Evolutionary conservation across 768 basidiomycete genomes (phyloP), one percentile per base, ranked within the genome.

Genomic region (Rhodotorula babjevae): DNA sequence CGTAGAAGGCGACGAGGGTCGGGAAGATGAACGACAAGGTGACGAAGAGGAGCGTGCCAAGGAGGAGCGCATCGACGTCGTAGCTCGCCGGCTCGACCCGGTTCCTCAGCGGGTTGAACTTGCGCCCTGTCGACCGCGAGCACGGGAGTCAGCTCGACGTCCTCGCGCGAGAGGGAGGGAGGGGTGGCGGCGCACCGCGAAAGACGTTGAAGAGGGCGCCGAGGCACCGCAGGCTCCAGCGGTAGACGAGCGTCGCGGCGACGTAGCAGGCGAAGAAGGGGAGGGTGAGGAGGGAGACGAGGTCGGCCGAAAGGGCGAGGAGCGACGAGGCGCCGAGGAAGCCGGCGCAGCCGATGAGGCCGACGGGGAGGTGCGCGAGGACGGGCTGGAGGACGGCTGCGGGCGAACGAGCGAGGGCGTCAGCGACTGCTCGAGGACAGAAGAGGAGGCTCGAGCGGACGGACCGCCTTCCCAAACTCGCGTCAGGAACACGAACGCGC

Each of bases 41-140:
- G 0, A 91, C 90, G 83, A 93, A 91, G 63, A 94, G 82, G 66
- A 92, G 88, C 0, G 96, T 94, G 10, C 95, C 95, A 49, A 97
- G 89, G n/a, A 98, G 84, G 4, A 98, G 85, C 79, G 97, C 93
- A 80, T 98, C 95, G 40, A 93, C 84, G 65, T 93, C 91, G 77
- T 96, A 98, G 67, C 89, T 86, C 87, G 91, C 93, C 0, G 89
- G 86, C 78, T 98, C 96, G 8, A 88, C 89, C n/a, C 94, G 87
- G 64, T 89, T 86, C 46, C 94, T 87, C 12, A 99, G 83, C 16
- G 88, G 87, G 79, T 98, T 98, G 78, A 87, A 89, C 60, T 93
- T 86, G 81, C 91, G 97, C 1, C 95, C 93, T 94, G 73, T 27
- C 56, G 25, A 42, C 58, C 23, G n/a, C 5, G 29, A 2, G 2